Base-by-base conservation (phyloP, 331 rosid species). In the Prunus yedoensis region DNA sequence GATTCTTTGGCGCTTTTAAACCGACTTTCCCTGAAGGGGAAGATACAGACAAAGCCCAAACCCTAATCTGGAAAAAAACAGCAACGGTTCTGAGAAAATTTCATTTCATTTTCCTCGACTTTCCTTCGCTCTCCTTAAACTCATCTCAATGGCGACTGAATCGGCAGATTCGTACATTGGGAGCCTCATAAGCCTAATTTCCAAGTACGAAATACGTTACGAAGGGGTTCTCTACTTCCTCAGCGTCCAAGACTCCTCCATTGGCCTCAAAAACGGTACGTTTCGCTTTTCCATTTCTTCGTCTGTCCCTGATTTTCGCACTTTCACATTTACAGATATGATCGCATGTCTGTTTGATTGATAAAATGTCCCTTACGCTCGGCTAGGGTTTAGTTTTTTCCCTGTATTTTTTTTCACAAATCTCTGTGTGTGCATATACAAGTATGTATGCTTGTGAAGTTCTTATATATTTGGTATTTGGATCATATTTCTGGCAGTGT, bases 151-250 rank as follows among this genome's bases (percentile, higher is more conserved):
- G 89, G 92, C 91, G 83, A 67, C 68, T 51, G 88, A 82, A 62
- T 73, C 85, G 1, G 82, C 14, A 12, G 90, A 87, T 28, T 79
- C 93, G 13, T 91, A 66, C 85, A 82, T 88, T 43, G 96, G 96
- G 18, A 74, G 87, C 79, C 85, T 80, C 83, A 87, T 92, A 56
- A 87, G 81, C 82, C 81, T 92, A 69, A 81, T 85, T 82, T 87
- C 97, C 73, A 89, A 81, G 85, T 82, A 50, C 80, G 97, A 89
- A 67, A 81, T 91, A 77, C 90, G 94, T 59, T 89, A 91, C 87
- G 97, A 91, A 67, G 97, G 97, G 38, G 66, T 86, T 65, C 87
- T 89, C 20, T 85, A 73, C 74, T 47, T 52, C 73, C 88, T 91
- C 43, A 75, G 82, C 66, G 58, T 82, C 56, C 80, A 79, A 0